Conservation (phyloP, 768 basidiomycete genomes). For the Leucocoprinus leucothites region DNA sequence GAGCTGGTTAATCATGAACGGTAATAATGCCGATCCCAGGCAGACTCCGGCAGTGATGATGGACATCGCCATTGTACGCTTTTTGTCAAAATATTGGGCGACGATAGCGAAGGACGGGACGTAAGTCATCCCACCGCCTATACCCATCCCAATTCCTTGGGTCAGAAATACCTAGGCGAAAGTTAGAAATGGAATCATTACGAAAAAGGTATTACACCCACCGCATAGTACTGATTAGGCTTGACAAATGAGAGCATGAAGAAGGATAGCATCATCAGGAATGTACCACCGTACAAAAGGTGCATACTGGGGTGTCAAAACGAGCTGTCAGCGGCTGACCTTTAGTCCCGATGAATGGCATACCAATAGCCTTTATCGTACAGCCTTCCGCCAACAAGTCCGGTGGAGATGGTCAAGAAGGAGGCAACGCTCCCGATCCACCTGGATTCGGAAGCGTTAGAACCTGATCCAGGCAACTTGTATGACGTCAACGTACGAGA, state of each 20-base stretch:
- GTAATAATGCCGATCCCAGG: conserved; percentile 31
- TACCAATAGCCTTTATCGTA: conserved; percentile 49
- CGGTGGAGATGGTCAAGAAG: conserved; percentile 38
- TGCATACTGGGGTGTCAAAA: conserved; percentile 19
- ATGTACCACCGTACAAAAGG: conserved; percentile 31
- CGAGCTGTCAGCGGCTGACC: too few relatives aligned
- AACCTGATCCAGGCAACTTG: not conserved
- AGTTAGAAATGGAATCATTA: too few relatives aligned
- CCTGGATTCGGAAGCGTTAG: conserved; percentile 1
- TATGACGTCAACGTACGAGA: conserved; percentile 27
- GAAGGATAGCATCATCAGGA: conserved; percentile 32
- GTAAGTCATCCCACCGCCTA: conserved; percentile 36
- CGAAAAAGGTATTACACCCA: conserved; percentile 11
- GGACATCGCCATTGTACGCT: conserved; percentile 44
- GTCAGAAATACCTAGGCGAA: conserved; percentile 32
- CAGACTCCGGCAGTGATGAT: conserved; percentile 15
- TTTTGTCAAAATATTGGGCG: conserved; percentile 37
- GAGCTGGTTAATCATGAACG: conserved; percentile 45
- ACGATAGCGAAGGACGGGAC: conserved; percentile 37
- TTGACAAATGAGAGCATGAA: conserved; percentile 47
- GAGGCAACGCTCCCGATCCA: conserved; percentile 37
- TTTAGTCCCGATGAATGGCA: conserved; percentile 10
- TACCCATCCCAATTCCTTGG: conserved; percentile 41
- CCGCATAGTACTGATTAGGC: conserved; percentile 41
- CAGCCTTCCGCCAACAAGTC: conserved; percentile 36